Evolutionary conservation across 2,329 filamentous ascomycete genomes (phyloP).

Genomic region (Penicillium concentricum): DNA sequence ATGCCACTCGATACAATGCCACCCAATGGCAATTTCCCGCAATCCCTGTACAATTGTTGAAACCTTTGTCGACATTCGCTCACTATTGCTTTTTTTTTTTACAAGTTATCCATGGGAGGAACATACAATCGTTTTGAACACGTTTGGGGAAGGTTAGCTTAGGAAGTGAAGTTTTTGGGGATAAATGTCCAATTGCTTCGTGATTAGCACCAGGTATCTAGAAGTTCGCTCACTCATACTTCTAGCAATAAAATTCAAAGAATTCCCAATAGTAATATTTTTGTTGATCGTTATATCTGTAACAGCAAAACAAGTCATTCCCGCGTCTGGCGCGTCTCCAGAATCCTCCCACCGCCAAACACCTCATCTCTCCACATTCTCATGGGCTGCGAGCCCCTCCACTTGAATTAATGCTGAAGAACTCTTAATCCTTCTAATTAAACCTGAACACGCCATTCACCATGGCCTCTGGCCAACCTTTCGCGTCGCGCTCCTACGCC

Average conservation of each 20-base stretch:
- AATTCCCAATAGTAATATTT: background rate
- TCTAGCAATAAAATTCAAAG: background rate
- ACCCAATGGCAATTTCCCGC: background rate
- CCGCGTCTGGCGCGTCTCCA: constrained; percentile 28
- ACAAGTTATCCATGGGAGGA: background rate
- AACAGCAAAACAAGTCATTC: constrained; percentile 5
- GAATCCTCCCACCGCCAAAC: constrained; percentile 26
- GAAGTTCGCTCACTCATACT: background rate
- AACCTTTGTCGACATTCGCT: background rate
- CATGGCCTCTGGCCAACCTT: constrained; percentile 57
- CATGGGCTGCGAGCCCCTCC: constrained; percentile 14
- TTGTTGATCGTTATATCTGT: background rate
- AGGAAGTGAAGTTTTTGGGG: background rate
- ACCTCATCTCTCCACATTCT: constrained; percentile 10
- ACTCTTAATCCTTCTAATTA: background rate
- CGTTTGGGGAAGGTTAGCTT: background rate
- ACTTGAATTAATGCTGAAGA: background rate
- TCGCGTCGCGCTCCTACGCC: constrained; percentile 54
- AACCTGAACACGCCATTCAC: constrained; percentile 14
- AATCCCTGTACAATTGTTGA: background rate
- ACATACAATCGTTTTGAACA: background rate
- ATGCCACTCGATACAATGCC: background rate
- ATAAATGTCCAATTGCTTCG: background rate
- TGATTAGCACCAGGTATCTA: background rate
- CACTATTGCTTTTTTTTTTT: background rate